Percentiles rank a stretch among this genome's conserved stretches.
Evolutionary conservation across 192 early-diverging fungal genomes (phyloP).

Genomic region (Coemansia sp.): DNA sequence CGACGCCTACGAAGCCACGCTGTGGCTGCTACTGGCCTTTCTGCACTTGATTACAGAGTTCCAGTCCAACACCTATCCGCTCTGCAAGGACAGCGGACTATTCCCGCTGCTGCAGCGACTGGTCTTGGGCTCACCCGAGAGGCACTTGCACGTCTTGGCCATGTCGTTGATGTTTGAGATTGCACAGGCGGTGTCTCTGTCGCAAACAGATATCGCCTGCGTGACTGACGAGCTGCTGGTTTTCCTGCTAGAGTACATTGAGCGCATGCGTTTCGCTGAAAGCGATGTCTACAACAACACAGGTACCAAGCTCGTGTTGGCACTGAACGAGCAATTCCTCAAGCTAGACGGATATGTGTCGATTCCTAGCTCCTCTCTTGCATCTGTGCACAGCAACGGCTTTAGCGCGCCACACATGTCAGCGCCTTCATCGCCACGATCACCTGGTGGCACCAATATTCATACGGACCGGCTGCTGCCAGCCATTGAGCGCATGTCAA

Average conservation of each 20-base stretch:
- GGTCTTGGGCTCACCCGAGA: conserved; percentile 20
- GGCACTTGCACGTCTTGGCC: conserved; percentile 41
- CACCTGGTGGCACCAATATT: conserved; percentile 3
- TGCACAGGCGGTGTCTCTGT: conserved; percentile 41
- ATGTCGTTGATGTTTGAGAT: conserved; percentile 56
- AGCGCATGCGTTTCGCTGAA: conserved; percentile 51
- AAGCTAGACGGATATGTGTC: conserved; percentile 10
- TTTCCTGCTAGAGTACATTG: conserved; percentile 47
- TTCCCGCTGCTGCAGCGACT: conserved; percentile 45
- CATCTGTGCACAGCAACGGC: not conserved
- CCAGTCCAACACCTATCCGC: conserved; percentile 35
- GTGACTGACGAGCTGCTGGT: conserved; percentile 33
- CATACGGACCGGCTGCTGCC: not conserved
- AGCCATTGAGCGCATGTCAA: not conserved
- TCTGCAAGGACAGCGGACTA: conserved; percentile 48
- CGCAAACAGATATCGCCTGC: conserved; percentile 31
- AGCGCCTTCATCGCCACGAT: not conserved
- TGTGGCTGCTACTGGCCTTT: conserved; percentile 48
- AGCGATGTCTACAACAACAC: conserved; percentile 54
- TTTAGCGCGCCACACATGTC: not conserved
- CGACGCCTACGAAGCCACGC: conserved; percentile 20
- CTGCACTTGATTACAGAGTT: conserved; percentile 47
- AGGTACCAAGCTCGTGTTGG: conserved; percentile 51
- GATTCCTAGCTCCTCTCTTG: conserved; percentile 10
- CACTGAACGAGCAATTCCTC: conserved; percentile 48